A percentile compares a stretch with the other conserved stretches of the same genome.
Evolutionary conservation across 2,329 filamentous ascomycete genomes (phyloP).

Genomic region (Apiospora aurea): DNA sequence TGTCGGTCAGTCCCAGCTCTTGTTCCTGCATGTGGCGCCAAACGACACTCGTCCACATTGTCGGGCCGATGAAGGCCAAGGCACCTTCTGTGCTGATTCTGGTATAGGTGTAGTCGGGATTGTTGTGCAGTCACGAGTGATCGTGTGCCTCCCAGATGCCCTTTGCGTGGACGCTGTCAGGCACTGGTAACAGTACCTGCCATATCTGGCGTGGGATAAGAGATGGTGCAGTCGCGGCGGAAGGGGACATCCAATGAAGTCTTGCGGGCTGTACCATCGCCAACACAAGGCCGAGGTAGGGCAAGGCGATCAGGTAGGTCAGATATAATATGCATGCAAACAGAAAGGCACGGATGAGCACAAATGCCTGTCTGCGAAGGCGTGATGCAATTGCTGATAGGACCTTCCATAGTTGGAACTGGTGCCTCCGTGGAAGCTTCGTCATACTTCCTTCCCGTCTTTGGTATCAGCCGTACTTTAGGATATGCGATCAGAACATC

Average conservation of each 20-base stretch:
- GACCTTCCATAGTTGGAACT: not conserved
- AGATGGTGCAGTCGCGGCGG: not conserved
- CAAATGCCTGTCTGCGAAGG: not conserved
- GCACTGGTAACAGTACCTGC: conserved; percentile 29
- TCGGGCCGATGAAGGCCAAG: conserved; percentile 25
- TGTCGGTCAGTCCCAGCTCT: not conserved
- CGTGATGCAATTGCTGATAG: not conserved
- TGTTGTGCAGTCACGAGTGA: conserved; percentile 26
- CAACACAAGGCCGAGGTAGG: not conserved
- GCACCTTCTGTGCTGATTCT: conserved; percentile 26
- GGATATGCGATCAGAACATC: not conserved
- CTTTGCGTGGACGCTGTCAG: conserved; percentile 15
- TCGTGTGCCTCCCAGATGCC: conserved; percentile 18
- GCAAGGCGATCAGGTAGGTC: not conserved
- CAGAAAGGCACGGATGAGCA: not conserved
- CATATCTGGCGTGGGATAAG: conserved; percentile 45
- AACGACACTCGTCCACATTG: conserved; percentile 25
- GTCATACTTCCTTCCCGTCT: not conserved
- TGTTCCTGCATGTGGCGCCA: conserved; percentile 22
- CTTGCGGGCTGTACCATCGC: not conserved
- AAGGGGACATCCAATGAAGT: conserved; percentile 9
- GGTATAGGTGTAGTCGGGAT: conserved; percentile 32
- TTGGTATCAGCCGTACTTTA: not conserved
- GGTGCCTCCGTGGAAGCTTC: not conserved
- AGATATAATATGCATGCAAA: not conserved